Evolutionary conservation across 805 yeast species (phyloP).

Genomic region (Ogataea polymorpha): DNA sequence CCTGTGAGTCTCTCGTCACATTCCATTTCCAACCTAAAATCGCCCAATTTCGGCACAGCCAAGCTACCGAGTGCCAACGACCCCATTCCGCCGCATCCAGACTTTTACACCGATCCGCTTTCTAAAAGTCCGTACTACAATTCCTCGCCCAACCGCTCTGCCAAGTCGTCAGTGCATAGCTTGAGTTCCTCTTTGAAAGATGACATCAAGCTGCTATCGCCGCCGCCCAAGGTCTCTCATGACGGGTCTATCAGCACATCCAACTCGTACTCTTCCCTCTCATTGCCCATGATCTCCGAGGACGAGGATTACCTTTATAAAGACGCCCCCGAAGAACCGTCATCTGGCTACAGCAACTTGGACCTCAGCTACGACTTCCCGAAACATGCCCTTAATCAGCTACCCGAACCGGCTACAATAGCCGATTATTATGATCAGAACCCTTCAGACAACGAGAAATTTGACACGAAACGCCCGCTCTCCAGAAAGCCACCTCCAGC

Average conservation of each 20-base stretch:
- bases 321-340: not conserved
- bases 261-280: constrained; percentile 19
- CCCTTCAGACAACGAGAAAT: not conserved
- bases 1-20: constrained; percentile 1
- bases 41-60: constrained; percentile 10
- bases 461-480: constrained; percentile 1
- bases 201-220: constrained; percentile 7
- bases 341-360: constrained; percentile 1
- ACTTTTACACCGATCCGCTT: constrained; percentile 9
- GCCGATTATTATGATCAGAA: not conserved
- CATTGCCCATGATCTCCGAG: constrained; percentile 22
- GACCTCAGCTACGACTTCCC: constrained; percentile 6
- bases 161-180: constrained; percentile 9
- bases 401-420: not conserved
- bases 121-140: constrained; percentile 10
- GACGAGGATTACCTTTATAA: constrained; percentile 13
- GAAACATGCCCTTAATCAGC: not conserved
- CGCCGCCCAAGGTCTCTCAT: constrained; percentile 6
- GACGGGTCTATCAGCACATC: constrained; percentile 10
- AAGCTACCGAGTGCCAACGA: not conserved
- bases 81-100: constrained; percentile 8
- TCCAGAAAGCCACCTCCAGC: constrained; percentile 21
- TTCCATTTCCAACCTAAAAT: constrained; percentile 11
- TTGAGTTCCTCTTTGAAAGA: constrained; percentile 8
- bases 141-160: constrained; percentile 11